A percentile compares a stretch with the other conserved stretches of the same genome.
Evolutionary conservation across 805 yeast genomes (phyloP).

Genomic region (Nakazawaea laoshanensis): DNA sequence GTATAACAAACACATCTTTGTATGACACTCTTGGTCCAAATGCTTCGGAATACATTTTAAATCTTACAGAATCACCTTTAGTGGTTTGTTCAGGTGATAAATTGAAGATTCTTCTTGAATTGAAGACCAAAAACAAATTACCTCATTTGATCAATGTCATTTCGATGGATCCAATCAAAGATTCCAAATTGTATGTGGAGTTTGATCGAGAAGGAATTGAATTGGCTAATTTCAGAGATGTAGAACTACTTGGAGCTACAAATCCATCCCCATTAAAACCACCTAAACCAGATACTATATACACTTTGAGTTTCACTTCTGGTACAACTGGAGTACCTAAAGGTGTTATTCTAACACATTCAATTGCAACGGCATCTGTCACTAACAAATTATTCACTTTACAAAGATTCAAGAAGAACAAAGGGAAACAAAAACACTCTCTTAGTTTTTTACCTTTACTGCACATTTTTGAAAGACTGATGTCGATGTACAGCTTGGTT

Average conservation of each 20-base stretch:
- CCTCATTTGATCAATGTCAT: constrained; percentile 39
- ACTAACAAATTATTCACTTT: constrained; percentile 19
- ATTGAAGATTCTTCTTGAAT: constrained; percentile 34
- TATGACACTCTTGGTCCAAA: constrained; percentile 52
- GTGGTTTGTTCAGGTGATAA: constrained; percentile 47
- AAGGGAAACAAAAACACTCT: constrained; percentile 3
- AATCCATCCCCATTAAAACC: constrained; percentile 36
- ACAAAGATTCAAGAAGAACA: neutral
- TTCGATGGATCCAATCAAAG: constrained; percentile 41
- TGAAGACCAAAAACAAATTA: constrained; percentile 24
- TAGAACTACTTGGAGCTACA: constrained; percentile 32
- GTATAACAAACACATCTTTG: constrained; percentile 43
- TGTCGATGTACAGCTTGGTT: constrained; percentile 6
- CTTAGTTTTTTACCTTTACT: constrained; percentile 13
- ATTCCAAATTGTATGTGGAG: constrained; percentile 17
- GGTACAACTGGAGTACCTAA: constrained; percentile 80
- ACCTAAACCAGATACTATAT: constrained; percentile 22
- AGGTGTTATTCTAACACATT: constrained; percentile 63
- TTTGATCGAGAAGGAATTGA: constrained; percentile 12
- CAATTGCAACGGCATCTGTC: constrained; percentile 34
- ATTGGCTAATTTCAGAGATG: constrained; percentile 12
- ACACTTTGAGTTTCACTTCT: constrained; percentile 41
- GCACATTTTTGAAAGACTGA: constrained; percentile 15
- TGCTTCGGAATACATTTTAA: constrained; percentile 56
- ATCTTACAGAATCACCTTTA: constrained; percentile 51